phyloP scores from a whole-genome alignment of 805 yeast species.

The Gaillardinia entomophila region DNA sequence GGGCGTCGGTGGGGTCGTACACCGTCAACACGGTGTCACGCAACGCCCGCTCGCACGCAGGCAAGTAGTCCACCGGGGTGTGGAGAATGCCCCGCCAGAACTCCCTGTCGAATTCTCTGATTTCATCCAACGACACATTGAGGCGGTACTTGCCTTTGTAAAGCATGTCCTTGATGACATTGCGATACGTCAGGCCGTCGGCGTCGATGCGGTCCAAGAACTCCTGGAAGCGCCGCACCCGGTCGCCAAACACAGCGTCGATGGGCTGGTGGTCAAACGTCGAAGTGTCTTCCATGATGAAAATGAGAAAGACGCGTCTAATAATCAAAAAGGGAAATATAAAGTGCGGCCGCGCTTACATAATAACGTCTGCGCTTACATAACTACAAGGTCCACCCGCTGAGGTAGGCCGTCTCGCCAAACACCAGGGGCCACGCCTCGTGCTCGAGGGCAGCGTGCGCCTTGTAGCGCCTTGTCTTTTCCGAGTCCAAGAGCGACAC shows the following conservation, averaged over 20 bases:
- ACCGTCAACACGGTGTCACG: slow-evolving; percentile 72
- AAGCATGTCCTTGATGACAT: slow-evolving; percentile 68
- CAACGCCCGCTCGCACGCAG: slow-evolving; percentile 84
- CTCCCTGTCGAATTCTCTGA: slow-evolving; percentile 74
- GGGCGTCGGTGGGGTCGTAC: slow-evolving; percentile 55
- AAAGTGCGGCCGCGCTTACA: too few relatives aligned
- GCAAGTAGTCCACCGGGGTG: slow-evolving; percentile 78
- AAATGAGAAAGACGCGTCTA: too few relatives aligned
- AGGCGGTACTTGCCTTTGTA: slow-evolving; percentile 61
- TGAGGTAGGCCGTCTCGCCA: slow-evolving; percentile 12
- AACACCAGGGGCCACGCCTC: slow-evolving; percentile 45
- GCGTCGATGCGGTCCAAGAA: slow-evolving; percentile 57
- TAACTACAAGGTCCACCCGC: slow-evolving; percentile 23
- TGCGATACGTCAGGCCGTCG: slow-evolving; percentile 58
- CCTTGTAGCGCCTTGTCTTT: slow-evolving; percentile 55
- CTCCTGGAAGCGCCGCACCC: slow-evolving; percentile 84
- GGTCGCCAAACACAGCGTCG: slow-evolving; percentile 61
- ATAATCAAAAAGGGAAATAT: too few relatives aligned
- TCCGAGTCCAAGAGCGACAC: slow-evolving; percentile 60
- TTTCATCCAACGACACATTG: slow-evolving; percentile 74
- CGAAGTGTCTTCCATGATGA: slow-evolving; percentile 20
- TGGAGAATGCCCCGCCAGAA: slow-evolving; percentile 73
- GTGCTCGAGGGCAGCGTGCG: slow-evolving; percentile 73
- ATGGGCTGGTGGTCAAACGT: slow-evolving; percentile 24
- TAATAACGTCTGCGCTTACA: too few relatives aligned